These are phyloP conservation scores for Avicennia marina DNA, from an alignment of 257 asterid species.

Conservation along the genomic window DNA sequence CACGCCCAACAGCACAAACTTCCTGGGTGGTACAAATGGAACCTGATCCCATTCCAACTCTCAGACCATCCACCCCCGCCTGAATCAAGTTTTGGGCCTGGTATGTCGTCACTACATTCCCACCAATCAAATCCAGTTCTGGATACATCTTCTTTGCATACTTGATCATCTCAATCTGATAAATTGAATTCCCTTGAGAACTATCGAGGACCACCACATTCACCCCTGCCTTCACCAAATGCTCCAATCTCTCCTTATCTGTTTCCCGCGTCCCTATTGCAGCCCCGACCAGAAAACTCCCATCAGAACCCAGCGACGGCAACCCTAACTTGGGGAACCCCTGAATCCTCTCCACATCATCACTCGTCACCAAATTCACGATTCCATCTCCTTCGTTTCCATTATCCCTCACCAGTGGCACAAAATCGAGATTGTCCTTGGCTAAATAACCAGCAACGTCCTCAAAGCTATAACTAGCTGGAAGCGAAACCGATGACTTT, in stretches of 20 bases:
- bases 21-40: constrained; percentile 93
- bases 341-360: constrained; percentile 47
- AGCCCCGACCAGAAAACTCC: constrained; percentile 77
- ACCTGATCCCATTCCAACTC: constrained; percentile 98
- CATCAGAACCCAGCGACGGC: constrained; percentile 63
- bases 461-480: constrained; percentile 55
- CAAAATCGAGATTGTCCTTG: constrained; percentile 40
- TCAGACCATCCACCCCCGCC: constrained; percentile 80
- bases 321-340: constrained; percentile 71
- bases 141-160: constrained; percentile 60
- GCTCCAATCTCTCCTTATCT: constrained; percentile 79
- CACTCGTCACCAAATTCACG: constrained; percentile 48
- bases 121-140: constrained; percentile 73
- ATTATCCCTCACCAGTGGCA: constrained; percentile 39
- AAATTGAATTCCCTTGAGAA: constrained; percentile 82
- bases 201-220: constrained; percentile 77
- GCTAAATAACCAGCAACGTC: constrained; percentile 72
- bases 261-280: constrained; percentile 80
- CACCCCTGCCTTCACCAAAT: constrained; percentile 74
- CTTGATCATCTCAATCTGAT: constrained; percentile 87
- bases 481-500: constrained; percentile 33
- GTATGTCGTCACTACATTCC: constrained; percentile 71
- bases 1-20: constrained; percentile 93
- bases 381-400: constrained; percentile 41
- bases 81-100: constrained; percentile 88